Percentiles rank a stretch among this genome's conserved stretches.
Evolutionary conservation across 2,329 filamentous ascomycete species (phyloP).

Genomic region (Penicillium sp.): DNA sequence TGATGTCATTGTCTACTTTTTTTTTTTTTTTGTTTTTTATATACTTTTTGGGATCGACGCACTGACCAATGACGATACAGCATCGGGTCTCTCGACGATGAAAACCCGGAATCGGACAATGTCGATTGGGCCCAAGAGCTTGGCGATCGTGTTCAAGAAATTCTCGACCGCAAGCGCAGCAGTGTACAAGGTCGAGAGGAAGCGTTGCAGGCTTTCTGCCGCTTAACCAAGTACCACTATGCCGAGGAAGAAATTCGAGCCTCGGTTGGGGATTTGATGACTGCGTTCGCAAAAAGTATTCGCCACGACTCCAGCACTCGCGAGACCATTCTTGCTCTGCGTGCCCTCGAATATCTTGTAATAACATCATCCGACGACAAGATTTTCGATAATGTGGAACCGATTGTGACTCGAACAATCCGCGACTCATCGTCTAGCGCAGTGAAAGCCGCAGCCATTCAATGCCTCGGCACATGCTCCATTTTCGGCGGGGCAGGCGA

Average conservation of each 20-base stretch:
- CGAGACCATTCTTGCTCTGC: conserved; percentile 65
- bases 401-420: conserved; percentile 56
- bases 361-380: conserved; percentile 60
- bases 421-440: conserved; percentile 60
- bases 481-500: conserved; percentile 69
- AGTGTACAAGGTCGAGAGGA: conserved; percentile 65
- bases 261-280: conserved; percentile 56
- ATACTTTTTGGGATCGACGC: conserved; percentile 4
- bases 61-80: conserved; percentile 32
- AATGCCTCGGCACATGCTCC: conserved; percentile 64
- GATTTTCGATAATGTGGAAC: conserved; percentile 58
- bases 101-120: conserved; percentile 50
- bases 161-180: conserved; percentile 72
- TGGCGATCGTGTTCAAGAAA: conserved; percentile 61
- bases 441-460: conserved; percentile 66
- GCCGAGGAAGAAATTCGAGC: conserved; percentile 57
- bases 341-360: conserved; percentile 64
- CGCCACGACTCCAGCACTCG: conserved; percentile 62
- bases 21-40: too few relatives aligned
- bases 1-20: conserved; percentile 30
- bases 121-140: conserved; percentile 59
- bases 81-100: conserved; percentile 62
- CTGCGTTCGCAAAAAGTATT: conserved; percentile 63
- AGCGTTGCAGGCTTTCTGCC: conserved; percentile 56
- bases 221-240: conserved; percentile 63